A percentile compares a stretch with the other conserved stretches of the same genome.
Evolutionary conservation across 106 monocot species (phyloP).

Genomic region (Dendrobium nobile): DNA sequence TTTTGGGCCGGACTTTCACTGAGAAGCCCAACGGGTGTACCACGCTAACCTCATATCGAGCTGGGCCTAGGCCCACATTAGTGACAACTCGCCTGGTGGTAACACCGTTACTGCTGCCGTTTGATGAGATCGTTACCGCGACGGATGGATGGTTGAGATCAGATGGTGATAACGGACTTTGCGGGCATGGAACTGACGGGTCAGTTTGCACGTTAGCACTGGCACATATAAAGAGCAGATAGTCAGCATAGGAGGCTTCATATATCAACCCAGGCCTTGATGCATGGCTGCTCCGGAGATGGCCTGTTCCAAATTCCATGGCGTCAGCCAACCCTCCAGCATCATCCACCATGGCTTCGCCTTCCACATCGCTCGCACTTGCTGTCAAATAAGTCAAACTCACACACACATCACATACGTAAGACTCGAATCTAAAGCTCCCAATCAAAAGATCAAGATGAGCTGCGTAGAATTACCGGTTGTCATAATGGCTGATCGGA

Average conservation of each 20-base stretch:
- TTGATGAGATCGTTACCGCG: conserved; percentile 26
- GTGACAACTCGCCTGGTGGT: conserved; percentile 52
- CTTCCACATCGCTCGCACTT: conserved; percentile 14
- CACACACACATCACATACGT: too few relatives aligned
- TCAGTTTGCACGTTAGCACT: conserved; percentile 41
- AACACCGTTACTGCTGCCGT: conserved; percentile 12
- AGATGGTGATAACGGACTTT: conserved; percentile 24
- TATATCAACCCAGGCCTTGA: conserved; percentile 65
- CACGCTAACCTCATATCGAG: conserved; percentile 35
- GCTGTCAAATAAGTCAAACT: conserved; percentile 19
- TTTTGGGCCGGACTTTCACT: conserved; percentile 36
- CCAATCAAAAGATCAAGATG: neutral
- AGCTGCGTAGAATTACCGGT: conserved; percentile 32
- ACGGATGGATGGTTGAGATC: conserved; percentile 80
- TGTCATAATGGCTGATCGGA: conserved; percentile 81
- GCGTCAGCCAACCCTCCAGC: conserved; percentile 44
- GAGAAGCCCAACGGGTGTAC: conserved; percentile 36
- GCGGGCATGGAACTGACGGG: conserved; percentile 46
- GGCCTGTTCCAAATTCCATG: conserved; percentile 69
- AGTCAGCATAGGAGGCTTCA: conserved; percentile 64
- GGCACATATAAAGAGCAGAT: conserved; percentile 66
- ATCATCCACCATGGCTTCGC: conserved; percentile 34
- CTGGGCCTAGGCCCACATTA: conserved; percentile 43
- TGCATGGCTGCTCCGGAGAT: conserved; percentile 47
- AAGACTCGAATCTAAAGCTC: neutral